Base-by-base conservation (phyloP, 441 rosid genomes). In the Brassica balearica region DNA sequence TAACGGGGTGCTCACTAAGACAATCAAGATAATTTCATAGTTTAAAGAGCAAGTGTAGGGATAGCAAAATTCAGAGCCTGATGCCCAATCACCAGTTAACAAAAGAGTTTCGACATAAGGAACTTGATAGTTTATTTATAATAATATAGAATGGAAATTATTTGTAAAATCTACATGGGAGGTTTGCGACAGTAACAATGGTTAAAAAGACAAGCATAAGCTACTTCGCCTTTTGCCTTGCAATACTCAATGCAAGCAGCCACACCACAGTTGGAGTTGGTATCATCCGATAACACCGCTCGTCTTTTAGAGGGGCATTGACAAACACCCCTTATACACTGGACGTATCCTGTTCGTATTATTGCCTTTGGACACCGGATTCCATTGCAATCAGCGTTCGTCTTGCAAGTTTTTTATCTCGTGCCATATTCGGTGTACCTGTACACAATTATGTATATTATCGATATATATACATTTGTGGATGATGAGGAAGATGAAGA, bases 211-310 rank as follows among this genome's bases (percentile, higher is more conserved):
- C 56, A 66, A 66, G 19, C 56, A 41, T 38, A 66, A 41, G 70
- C 56, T 22, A 4, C 2, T 20, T 66, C 17, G 11, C 32, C 56
- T 66, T 20, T 66, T 11, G 17, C 56, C 51, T 11, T 11, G 70
- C 56, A 67, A 43, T 43, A 43, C 38, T 68, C 71, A 46, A 43
- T 22, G 71, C 59, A 68, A 68, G 36, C 4, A 46, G 25, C 65
- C 9, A 74, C 71, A 55, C 41, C 77, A 74, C 71, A 65, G 2
- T 75, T 48, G 55, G 55, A 48, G 55, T 46, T 53, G 23, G 17
- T 25, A 14, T 25, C 20, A 56, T 34, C 5, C 0, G 72, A 25
- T 51, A 66, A 23, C 2, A 12, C 3, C 15, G 14, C 29, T 0
- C 17, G 48, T 43, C 8, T 4, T 67, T 27, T 15, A 14, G 6